A percentile compares a stretch with the other conserved stretches of the same genome.
These are phyloP conservation scores for Somion occarium DNA, from an alignment of 1,284 basidiomycete genomes.

Conservation along the genomic window DNA sequence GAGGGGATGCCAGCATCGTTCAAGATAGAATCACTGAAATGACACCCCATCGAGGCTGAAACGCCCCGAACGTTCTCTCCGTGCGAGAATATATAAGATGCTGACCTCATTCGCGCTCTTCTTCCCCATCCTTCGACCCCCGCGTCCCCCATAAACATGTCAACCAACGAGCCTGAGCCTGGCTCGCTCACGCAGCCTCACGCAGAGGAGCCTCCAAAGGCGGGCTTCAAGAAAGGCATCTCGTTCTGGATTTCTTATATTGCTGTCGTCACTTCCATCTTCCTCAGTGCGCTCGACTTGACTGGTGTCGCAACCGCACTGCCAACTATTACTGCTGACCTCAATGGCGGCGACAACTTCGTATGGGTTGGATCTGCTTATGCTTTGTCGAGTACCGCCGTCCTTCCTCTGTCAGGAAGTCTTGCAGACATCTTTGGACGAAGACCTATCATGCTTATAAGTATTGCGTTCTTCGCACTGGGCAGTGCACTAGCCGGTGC, in stretches of 20 bases:
- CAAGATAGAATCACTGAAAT: too few relatives aligned
- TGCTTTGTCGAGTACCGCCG: constrained; percentile 20
- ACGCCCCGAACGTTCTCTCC: too few relatives aligned
- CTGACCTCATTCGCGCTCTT: too few relatives aligned
- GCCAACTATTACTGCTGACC: constrained; percentile 22
- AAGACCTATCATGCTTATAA: constrained; percentile 18
- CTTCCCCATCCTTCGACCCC: too few relatives aligned
- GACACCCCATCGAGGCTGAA: too few relatives aligned
- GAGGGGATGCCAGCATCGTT: too few relatives aligned
- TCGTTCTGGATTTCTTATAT: constrained; percentile 21
- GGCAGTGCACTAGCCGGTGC: constrained; percentile 14
- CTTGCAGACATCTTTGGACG: constrained; percentile 24
- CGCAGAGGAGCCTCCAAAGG: neutral
- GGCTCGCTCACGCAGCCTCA: too few relatives aligned
- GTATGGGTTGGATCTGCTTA: constrained; percentile 24
- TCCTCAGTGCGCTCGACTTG: constrained; percentile 23
- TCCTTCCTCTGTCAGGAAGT: constrained; percentile 22
- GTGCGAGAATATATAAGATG: too few relatives aligned
- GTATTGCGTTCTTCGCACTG: constrained; percentile 16
- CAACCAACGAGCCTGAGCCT: too few relatives aligned
- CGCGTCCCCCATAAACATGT: too few relatives aligned
- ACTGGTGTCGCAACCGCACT: constrained; percentile 23
- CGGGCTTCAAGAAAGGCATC: neutral
- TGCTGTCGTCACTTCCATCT: constrained; percentile 17
- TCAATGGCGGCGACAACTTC: constrained; percentile 23